Evolutionary conservation across 129 eudicot genomes (phyloP).

Genomic region (Tanacetum coccineum): DNA sequence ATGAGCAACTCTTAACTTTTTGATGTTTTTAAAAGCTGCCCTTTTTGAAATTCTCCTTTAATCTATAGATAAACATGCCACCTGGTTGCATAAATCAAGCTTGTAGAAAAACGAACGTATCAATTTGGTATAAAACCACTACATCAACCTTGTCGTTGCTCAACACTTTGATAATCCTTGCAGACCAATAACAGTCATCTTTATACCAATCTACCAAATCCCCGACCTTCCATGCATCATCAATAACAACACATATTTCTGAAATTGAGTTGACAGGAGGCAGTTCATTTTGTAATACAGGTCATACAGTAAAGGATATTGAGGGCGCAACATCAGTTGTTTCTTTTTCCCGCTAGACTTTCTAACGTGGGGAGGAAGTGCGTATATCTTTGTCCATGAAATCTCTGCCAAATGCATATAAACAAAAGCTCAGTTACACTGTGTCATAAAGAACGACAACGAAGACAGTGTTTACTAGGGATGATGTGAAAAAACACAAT

Average conservation of each 20-base stretch:
- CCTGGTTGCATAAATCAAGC: too few relatives aligned
- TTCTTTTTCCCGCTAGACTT: constrained; percentile 21
- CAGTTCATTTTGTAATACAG: constrained; percentile 26
- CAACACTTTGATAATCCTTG: constrained; percentile 36
- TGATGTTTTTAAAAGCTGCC: too few relatives aligned
- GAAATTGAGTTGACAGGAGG: constrained; percentile 29
- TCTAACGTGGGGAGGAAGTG: constrained; percentile 25
- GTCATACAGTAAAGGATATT: constrained; percentile 37
- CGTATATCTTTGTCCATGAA: constrained; percentile 32
- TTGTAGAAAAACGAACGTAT: too few relatives aligned
- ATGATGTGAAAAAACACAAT: too few relatives aligned
- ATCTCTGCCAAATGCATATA: constrained; percentile 33
- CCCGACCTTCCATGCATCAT: constrained; percentile 53
- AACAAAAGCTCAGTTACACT: background rate
- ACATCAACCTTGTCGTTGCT: constrained; percentile 52
- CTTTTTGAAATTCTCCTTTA: too few relatives aligned
- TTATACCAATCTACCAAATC: constrained; percentile 60
- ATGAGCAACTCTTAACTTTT: too few relatives aligned
- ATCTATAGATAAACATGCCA: too few relatives aligned
- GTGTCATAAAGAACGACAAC: too few relatives aligned
- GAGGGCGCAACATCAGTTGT: constrained; percentile 60
- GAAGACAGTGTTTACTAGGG: too few relatives aligned
- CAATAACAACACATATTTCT: constrained; percentile 41
- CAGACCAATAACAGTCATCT: constrained; percentile 56
- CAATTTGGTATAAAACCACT: background rate